Base-by-base conservation (phyloP, 2,329 filamentous ascomycete genomes). In the Nothophoma quercina region DNA sequence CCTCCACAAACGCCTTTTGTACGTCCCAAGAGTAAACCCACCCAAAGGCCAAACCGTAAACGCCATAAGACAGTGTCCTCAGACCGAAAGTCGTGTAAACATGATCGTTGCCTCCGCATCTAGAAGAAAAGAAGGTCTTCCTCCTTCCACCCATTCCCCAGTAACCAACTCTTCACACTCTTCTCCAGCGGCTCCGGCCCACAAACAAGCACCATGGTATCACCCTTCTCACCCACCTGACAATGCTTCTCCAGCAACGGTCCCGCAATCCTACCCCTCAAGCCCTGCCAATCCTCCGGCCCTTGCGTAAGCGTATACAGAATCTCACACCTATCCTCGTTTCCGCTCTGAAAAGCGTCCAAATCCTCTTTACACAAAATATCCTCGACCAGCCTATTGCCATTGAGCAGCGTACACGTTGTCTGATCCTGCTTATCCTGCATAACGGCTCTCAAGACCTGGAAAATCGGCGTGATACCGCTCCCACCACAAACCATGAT, bases 401-500 rank as follows among this genome's bases (percentile, higher is more conserved):
- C 91, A 65, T 96, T 82, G 0, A 97, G 77, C 0, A 97, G 81
- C 1, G 88, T 75, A 66, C 91, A 96, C 2, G 72, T 76, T 0
- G 90, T 95, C 7, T 72, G 60, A 65, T 93, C 90, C 0, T 78
- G 70, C 1, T 70, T 62, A 57, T 93, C 85, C 36, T 82, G 79
- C 71, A 92, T 82, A 0, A 96, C 84, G 0, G 90, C 88, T 6
- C 90, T 81, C 44, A 96, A 78, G 3, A 96, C 89, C 67, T 95
- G 90, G 70, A 88, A 95, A 58, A 96, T 90, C 0, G 93, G 93
- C n/a, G 93, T 96, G 66, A 97, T 89, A 1, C 93, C 93, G n/a
- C 85, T 90, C 5, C 93, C 93, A 12, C 84, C 93, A 63, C 90
- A 95, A 25, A 96, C 86, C 91, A 96, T 96, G 68, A 89, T 79